Evolutionary conservation across 2,329 filamentous ascomycete genomes (phyloP).

Genomic region (Colletotrichum cordylinicola): DNA sequence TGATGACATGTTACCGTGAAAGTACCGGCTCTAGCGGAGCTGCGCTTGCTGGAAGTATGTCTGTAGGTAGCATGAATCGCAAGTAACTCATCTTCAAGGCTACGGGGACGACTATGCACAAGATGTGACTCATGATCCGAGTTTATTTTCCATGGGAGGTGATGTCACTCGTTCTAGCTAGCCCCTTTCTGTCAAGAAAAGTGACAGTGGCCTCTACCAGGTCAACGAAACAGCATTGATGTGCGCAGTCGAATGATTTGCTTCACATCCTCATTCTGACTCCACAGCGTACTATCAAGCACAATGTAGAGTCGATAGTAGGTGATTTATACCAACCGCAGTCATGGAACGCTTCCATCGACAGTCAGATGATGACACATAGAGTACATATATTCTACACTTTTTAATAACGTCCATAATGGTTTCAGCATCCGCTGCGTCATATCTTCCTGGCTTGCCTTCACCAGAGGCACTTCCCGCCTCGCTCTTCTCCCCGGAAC

Average conservation of each 20-base stretch:
- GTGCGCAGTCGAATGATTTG: neutral
- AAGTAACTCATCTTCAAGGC: neutral
- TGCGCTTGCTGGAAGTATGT: fast-evolving
- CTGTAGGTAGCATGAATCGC: neutral
- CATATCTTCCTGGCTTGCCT: neutral
- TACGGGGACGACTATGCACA: neutral
- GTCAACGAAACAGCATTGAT: neutral
- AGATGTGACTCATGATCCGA: fast-evolving
- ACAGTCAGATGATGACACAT: slow-evolving; percentile 23
- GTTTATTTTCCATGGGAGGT: neutral
- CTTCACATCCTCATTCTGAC: neutral
- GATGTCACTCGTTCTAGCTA: neutral
- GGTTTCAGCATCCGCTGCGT: neutral
- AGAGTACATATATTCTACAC: slow-evolving; percentile 26
- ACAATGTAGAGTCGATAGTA: neutral
- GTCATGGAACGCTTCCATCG: slow-evolving; percentile 21
- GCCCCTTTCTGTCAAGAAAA: neutral
- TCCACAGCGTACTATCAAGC: neutral
- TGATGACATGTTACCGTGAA: neutral
- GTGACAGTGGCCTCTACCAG: neutral
- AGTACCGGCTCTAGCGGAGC: fast-evolving
- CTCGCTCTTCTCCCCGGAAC: neutral
- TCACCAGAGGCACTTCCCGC: neutral
- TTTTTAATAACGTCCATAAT: slow-evolving; percentile 8
- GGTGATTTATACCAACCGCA: slow-evolving; percentile 19